These are phyloP conservation scores for Sinapis alba DNA, from an alignment of 441 rosid species.

Conservation along the genomic window DNA sequence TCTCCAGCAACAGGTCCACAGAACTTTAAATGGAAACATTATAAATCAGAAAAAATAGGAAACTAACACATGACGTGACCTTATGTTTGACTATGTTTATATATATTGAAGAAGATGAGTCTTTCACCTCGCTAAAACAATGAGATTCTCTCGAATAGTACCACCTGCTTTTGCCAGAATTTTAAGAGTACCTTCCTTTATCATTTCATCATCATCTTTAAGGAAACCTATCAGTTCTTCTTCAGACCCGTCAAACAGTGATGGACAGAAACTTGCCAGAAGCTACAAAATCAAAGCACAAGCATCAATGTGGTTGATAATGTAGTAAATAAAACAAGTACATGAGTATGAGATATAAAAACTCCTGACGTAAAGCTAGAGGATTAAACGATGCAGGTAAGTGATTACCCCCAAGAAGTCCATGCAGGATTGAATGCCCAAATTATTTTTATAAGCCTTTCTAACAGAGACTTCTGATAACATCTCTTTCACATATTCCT, in stretches of 20 bases:
- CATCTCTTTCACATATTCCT: conserved; percentile 91
- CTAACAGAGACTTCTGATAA: conserved; percentile 64
- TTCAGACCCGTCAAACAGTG: conserved; percentile 79
- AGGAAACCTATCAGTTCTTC: conserved; percentile 81
- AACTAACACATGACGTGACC: conserved; percentile 18
- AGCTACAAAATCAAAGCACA: conserved; percentile 51
- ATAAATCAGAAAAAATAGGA: conserved; percentile 32
- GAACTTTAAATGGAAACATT: conserved; percentile 63
- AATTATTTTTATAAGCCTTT: conserved; percentile 66
- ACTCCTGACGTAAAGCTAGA: conserved; percentile 1
- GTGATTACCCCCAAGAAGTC: conserved; percentile 89
- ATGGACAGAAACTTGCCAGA: conserved; percentile 88
- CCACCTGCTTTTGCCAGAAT: conserved; percentile 98
- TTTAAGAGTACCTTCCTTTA: conserved; percentile 92
- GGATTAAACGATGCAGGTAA: conserved; percentile 20
- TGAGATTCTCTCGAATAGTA: conserved; percentile 90
- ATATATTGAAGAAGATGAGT: conserved; percentile 7
- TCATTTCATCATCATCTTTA: conserved; percentile 84
- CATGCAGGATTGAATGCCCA: conserved; percentile 72
- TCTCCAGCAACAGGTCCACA: conserved; percentile 90
- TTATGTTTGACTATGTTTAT: conserved; percentile 4
- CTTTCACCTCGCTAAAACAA: conserved; percentile 79
- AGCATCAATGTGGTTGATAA: conserved; percentile 14
- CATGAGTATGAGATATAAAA: conserved; percentile 7
- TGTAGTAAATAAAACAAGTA: conserved; percentile 23